Conservation (phyloP, 2,329 filamentous ascomycete genomes). For the Penicillium sp. region DNA sequence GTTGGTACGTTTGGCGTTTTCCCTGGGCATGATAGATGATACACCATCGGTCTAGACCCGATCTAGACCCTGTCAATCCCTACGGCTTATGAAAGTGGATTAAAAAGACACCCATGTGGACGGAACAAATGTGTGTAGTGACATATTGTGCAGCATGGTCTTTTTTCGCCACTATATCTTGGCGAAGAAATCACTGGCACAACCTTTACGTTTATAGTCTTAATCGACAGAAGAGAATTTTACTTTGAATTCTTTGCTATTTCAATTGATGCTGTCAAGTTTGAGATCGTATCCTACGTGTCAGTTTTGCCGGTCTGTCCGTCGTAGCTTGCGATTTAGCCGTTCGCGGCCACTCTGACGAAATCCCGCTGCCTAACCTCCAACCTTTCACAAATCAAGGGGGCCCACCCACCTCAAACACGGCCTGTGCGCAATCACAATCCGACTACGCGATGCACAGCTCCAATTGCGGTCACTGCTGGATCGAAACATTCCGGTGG, state of each 20-base stretch:
- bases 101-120: no score
- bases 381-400: not conserved
- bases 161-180: no score
- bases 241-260: no score
- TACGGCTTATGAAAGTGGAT: no score
- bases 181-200: no score
- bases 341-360: slow-evolving; percentile 2
- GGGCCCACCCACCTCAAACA: slow-evolving; percentile 9
- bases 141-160: no score
- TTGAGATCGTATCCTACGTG: no score
- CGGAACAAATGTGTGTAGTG: no score
- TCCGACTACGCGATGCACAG: not conserved
- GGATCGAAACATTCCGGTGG: slow-evolving; percentile 1
- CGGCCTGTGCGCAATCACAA: slow-evolving; percentile 7
- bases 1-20: slow-evolving; percentile 3
- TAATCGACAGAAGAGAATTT: no score
- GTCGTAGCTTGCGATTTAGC: not conserved
- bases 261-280: no score
- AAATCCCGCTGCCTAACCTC: slow-evolving; percentile 4
- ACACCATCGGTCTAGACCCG: not conserved
- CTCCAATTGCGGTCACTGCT: not conserved
- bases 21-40: slow-evolving; percentile 3
- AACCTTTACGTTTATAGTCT: no score
- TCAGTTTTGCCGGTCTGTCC: not conserved
- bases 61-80: not conserved